phyloP scores from a whole-genome alignment of 805 yeast species.

The Candida argentea region DNA sequence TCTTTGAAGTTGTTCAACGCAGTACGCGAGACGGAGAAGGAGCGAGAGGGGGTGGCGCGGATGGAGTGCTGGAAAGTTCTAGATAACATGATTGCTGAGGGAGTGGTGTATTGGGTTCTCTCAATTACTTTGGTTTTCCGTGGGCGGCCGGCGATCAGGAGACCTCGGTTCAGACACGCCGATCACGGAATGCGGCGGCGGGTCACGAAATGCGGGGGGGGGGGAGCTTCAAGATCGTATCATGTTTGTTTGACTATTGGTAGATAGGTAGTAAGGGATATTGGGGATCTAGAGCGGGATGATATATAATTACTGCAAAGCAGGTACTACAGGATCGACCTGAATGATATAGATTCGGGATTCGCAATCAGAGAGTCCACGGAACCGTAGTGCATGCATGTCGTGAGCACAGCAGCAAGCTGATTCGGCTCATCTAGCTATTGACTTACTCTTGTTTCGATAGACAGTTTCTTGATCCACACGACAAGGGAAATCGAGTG shows the following conservation, averaged over 20 bases:
- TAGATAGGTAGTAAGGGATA: background rate
- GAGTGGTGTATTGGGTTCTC: too few relatives aligned
- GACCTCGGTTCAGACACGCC: background rate
- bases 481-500: slow-evolving; percentile 1
- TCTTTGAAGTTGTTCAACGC: slow-evolving; percentile 39
- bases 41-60: slow-evolving; percentile 16
- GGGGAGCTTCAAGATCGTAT: background rate
- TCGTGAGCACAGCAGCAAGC: too few relatives aligned
- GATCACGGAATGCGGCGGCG: background rate
- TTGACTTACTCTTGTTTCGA: too few relatives aligned
- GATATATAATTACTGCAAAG: too few relatives aligned
- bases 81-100: slow-evolving; percentile 9
- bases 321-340: too few relatives aligned
- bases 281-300: too few relatives aligned
- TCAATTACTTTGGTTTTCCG: background rate
- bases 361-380: too few relatives aligned
- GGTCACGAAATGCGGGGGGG: background rate
- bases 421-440: too few relatives aligned
- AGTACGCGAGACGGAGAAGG: slow-evolving; percentile 20
- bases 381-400: too few relatives aligned
- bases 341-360: too few relatives aligned
- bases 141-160: background rate
- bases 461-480: too few relatives aligned
- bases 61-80: slow-evolving; percentile 15
- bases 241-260: background rate